phyloP scores from a whole-genome alignment of 1,139 yeast genomes.

The Protomyces inouyei region DNA sequence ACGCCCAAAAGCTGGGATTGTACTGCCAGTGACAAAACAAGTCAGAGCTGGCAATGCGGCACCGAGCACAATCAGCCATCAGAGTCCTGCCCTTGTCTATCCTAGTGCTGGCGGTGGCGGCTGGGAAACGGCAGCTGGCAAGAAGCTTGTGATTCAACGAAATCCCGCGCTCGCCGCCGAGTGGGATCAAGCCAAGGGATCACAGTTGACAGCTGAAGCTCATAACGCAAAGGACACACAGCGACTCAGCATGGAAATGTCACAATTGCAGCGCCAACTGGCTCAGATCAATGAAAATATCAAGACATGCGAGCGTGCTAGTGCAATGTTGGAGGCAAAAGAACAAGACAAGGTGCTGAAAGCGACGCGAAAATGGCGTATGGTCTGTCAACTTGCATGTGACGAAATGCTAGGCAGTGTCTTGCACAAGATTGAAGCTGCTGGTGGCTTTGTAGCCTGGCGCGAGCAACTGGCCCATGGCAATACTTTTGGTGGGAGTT shows the following conservation, averaged over 20 bases:
- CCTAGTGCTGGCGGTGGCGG: not conserved
- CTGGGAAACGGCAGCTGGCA: constrained; percentile 21
- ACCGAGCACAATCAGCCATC: too few relatives aligned
- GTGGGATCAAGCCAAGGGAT: not conserved
- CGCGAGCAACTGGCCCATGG: not conserved
- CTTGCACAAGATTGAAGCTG: not conserved
- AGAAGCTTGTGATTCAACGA: not conserved
- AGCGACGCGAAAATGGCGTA: constrained; percentile 7
- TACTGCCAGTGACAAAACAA: not conserved
- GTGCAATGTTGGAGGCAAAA: not conserved
- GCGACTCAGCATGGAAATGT: not conserved
- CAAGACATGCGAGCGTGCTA: constrained; percentile 11
- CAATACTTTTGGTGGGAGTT: not conserved
- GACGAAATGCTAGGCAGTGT: constrained; percentile 1
- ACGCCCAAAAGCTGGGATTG: not conserved
- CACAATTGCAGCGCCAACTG: not conserved
- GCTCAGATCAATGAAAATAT: not conserved
- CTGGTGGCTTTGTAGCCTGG: constrained; percentile 12
- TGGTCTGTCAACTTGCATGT: not conserved
- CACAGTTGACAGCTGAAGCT: not conserved
- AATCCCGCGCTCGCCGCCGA: constrained; percentile 17
- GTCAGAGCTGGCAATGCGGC: not conserved
- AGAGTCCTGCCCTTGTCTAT: too few relatives aligned
- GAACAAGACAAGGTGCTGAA: not conserved
- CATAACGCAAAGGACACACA: not conserved